Conservation (phyloP, 2,329 filamentous ascomycete genomes). For the Paradendryphiella salina region DNA sequence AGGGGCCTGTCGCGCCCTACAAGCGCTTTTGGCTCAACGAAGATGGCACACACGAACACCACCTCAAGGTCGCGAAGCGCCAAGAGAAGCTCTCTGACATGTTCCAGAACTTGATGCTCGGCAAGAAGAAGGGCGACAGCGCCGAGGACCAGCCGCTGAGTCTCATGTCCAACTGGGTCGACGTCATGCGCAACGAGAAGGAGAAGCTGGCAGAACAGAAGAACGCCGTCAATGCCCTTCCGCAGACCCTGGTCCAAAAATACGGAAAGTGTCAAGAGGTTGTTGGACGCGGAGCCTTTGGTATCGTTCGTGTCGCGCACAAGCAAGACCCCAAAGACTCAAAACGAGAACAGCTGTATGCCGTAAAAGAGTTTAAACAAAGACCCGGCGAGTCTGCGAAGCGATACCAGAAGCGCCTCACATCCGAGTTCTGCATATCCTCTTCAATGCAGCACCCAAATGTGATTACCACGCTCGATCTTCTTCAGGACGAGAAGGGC, state of each 20-base stretch:
- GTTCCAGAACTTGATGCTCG: slow-evolving; percentile 79
- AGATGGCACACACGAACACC: slow-evolving; percentile 79
- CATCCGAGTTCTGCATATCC: slow-evolving; percentile 97
- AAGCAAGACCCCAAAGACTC: slow-evolving; percentile 82
- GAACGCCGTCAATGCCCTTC: slow-evolving; percentile 74
- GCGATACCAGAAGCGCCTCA: slow-evolving; percentile 96
- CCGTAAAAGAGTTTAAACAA: slow-evolving; percentile 96
- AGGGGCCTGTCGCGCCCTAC: slow-evolving; percentile 31
- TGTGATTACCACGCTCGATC: slow-evolving; percentile 94
- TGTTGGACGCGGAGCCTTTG: slow-evolving; percentile 93
- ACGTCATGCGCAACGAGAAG: slow-evolving; percentile 86
- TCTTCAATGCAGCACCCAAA: slow-evolving; percentile 96
- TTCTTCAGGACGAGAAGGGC: slow-evolving; percentile 93
- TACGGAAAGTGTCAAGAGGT: slow-evolving; percentile 99
- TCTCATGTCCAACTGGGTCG: slow-evolving; percentile 93
- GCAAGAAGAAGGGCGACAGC: slow-evolving; percentile 75
- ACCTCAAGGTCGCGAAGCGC: slow-evolving; percentile 83
- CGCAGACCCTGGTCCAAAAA: slow-evolving; percentile 85
- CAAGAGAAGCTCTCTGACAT: slow-evolving; percentile 95
- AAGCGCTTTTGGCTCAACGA: slow-evolving; percentile 61
- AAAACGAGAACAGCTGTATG: slow-evolving; percentile 84
- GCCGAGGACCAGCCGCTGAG: slow-evolving; percentile 80
- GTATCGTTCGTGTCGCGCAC: slow-evolving; percentile 95
- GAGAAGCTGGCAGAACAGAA: slow-evolving; percentile 74
- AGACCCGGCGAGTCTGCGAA: slow-evolving; percentile 92